Evolutionary conservation across 2,329 filamentous ascomycete genomes (phyloP), one percentile per base, ranked within the genome.

Genomic region (Grosmannia clavigera): DNA sequence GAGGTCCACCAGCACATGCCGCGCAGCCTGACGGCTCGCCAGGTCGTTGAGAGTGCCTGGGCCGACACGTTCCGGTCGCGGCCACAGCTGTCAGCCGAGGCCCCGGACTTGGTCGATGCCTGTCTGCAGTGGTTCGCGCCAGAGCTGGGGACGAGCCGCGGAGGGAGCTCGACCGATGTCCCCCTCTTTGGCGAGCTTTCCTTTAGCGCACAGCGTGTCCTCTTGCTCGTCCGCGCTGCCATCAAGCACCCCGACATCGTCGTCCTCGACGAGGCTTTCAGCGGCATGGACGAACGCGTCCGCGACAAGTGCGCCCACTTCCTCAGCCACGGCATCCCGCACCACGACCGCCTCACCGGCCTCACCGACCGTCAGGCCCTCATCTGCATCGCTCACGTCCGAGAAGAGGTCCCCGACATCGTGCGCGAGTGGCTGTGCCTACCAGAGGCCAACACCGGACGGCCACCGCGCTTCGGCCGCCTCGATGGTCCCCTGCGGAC

Each of bases 1-100:
- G 94, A 97, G 70, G 88, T 97, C 5, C 92, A 97, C 68, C 86
- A 90, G 58, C 91, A 95, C 71, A 96, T 97, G 74, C 92, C 94
- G 0, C 85, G 86, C 56, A 78, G 81, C 43, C 76, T 96, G 55
- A 86, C 85, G 0, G 74, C 96, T 11, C 82, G 90, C 2, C 80
- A 86, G 57, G 81, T 90, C 0, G 71, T 99, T 0, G 90, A 94
- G 69, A 92, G 86, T 57, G 91, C 92, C 0, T 97, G 90, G 86
- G 87, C 91, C 1, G 89, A 95, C 61, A 96, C 94, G 0, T 95
- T 95, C 65, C 78, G 87, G 19, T 80, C 84, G 1, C 83, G 79
- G 63, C 86, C 94, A 0, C 80, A 75, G 52, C 74, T 97, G 1
- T 78, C 83, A 46, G 69, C 74, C 0, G 73, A 80, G 11, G 81